A percentile compares a stretch with the other conserved stretches of the same genome.
Conservation (phyloP, 2,329 filamentous ascomycete species). For the Penicillium sp. region DNA sequence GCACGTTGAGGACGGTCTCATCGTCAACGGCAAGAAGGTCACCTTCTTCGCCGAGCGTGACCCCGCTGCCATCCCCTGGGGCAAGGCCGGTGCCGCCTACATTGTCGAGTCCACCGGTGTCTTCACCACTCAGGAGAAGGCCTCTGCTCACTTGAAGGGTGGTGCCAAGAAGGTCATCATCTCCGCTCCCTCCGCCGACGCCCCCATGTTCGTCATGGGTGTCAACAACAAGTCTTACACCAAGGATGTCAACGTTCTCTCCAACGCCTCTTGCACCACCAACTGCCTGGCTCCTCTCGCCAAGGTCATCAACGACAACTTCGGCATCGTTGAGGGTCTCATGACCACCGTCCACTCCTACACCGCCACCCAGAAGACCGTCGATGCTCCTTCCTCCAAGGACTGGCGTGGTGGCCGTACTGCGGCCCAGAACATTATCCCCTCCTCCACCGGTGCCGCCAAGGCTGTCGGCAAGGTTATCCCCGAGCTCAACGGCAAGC, state of each 20-base stretch:
- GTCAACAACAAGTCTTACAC: slow-evolving; percentile 97
- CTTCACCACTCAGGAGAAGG: slow-evolving; percentile 98
- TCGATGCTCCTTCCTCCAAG: slow-evolving; percentile 95
- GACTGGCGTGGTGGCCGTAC: slow-evolving; percentile 99
- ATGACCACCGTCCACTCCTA: slow-evolving; percentile 99
- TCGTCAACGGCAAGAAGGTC: slow-evolving; percentile 92
- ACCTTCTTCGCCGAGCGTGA: slow-evolving; percentile 93
- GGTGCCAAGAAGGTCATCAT: slow-evolving; percentile 97
- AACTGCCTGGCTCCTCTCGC: slow-evolving; percentile 99
- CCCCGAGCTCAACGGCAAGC: slow-evolving; percentile 95
- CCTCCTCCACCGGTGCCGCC: slow-evolving; percentile 96
- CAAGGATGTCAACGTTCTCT: slow-evolving; percentile 86
- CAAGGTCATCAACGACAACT: slow-evolving; percentile 99
- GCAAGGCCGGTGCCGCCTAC: slow-evolving; percentile 82
- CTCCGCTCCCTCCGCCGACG: slow-evolving; percentile 63
- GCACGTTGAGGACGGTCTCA: slow-evolving; percentile 64
- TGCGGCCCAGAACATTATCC: slow-evolving; percentile 99
- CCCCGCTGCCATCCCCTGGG: slow-evolving; percentile 87
- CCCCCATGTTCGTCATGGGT: slow-evolving; percentile 99
- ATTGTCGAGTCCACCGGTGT: slow-evolving; percentile 97
- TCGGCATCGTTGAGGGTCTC: slow-evolving; percentile 93
- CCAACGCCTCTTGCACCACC: slow-evolving; percentile 99
- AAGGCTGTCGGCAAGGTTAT: slow-evolving; percentile 99
- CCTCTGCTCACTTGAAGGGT: slow-evolving; percentile 87
- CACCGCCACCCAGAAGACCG: slow-evolving; percentile 99